Base-by-base conservation (phyloP, 495 filamentous ascomycete genomes). In the Podospora didyma region DNA sequence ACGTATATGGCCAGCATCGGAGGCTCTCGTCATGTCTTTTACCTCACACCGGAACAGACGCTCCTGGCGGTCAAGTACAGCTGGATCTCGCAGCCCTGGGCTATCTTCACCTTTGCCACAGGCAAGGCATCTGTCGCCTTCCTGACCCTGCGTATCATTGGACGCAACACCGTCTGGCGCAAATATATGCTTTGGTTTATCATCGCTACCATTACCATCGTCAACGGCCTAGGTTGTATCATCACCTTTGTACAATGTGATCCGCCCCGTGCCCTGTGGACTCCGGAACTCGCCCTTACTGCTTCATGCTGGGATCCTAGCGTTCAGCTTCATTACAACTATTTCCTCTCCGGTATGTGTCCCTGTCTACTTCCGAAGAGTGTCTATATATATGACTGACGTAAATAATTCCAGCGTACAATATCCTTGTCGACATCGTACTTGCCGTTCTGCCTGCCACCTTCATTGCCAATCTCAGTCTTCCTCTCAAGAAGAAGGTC, bases 111-210 rank as follows among this genome's bases (percentile, higher is more conserved):
- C 49, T 39, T 52, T 20, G 49, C 31, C 35, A 52, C 49, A 3
- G 49, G 49, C 49, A 52, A 52, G 49, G 16, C 35, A 3, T 39
- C 49, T 7, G 49, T 52, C 31, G 49, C 49, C 22, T 26, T 52
- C 19, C 22, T 52, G 49, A 41, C 35, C 14, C 35, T 52, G 10
- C 49, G 49, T 7, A 9, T 52, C 12, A 39, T 52, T 23, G 49
- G 17, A 26, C n/a, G 49, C 49, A 37, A 12, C 31, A 24, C 22
- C 26, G 10, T 49, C 47, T 49, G 47, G 47, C 47, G 47, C 22
- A 28, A 26, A 6, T 31, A 16, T 7, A 26, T 34, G 1, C 26
- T 49, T 9, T 49, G 24, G 14, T 49, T 31, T 19, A 19, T 49
- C 22, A 49, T 49, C 47, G 47, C 24, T 23, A 31, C 22, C 23